phyloP scores from a whole-genome alignment of 2,329 filamentous ascomycete species.

The Talaromyces piceae region DNA sequence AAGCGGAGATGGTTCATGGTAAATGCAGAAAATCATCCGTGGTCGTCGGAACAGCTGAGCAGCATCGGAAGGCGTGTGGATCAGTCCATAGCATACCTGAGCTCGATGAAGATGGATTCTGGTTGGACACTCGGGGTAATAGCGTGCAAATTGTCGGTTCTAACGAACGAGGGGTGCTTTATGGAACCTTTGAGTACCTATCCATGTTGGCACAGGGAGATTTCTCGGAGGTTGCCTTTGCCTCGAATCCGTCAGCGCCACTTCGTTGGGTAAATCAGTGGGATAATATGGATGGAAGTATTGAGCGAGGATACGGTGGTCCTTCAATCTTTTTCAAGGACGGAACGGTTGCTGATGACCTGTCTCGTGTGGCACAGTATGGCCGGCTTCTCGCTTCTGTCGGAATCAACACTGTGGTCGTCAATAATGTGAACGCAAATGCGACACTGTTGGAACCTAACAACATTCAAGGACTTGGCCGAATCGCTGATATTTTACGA shows the following conservation, averaged over 20 bases:
- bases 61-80: slow-evolving; percentile 21
- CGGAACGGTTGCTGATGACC: slow-evolving; percentile 48
- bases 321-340: slow-evolving; percentile 61
- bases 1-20: slow-evolving; percentile 28
- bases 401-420: slow-evolving; percentile 57
- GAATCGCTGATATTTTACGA: slow-evolving; percentile 58
- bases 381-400: slow-evolving; percentile 61
- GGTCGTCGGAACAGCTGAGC: slow-evolving; percentile 23
- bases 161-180: slow-evolving; percentile 61
- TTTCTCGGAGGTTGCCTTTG: slow-evolving; percentile 42
- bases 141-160: slow-evolving; percentile 54
- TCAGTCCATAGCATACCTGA: slow-evolving; percentile 15
- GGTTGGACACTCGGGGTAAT: slow-evolving; percentile 43
- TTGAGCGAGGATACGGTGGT: slow-evolving; percentile 63
- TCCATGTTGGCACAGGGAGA: slow-evolving; percentile 57
- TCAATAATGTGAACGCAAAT: slow-evolving; percentile 69
- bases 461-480: slow-evolving; percentile 55
- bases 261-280: slow-evolving; percentile 67
- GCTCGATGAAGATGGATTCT: slow-evolving; percentile 47
- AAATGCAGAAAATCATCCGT: slow-evolving; percentile 16
- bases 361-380: slow-evolving; percentile 55
- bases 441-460: slow-evolving; percentile 46
- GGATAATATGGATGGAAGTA: slow-evolving; percentile 61
- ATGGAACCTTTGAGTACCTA: slow-evolving; percentile 63
- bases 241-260: slow-evolving; percentile 48